Percentiles rank a stretch among this genome's conserved stretches.
These are phyloP conservation scores for Aspergillus piperis DNA, from an alignment of 2,329 filamentous ascomycete species.

Conservation along the genomic window DNA sequence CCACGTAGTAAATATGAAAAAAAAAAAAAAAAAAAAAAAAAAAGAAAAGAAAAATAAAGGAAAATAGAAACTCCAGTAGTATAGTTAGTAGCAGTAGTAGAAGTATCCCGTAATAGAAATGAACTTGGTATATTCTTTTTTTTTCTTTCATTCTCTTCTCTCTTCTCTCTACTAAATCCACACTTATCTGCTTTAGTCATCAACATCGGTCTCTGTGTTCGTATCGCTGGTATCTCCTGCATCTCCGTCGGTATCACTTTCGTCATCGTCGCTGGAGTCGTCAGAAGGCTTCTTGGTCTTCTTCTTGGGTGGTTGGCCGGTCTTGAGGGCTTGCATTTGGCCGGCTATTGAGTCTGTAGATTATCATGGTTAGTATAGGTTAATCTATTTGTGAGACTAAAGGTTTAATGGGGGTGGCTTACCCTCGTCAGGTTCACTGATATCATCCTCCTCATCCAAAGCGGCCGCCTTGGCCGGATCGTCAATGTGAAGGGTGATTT, in stretches of 20 bases:
- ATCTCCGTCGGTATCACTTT: conserved; percentile 66
- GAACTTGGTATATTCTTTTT: background rate
- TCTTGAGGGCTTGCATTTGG: conserved; percentile 86
- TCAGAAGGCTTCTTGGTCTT: conserved; percentile 55
- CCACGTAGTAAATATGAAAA: too few relatives aligned
- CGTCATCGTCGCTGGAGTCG: conserved; percentile 65
- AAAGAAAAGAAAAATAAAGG: too few relatives aligned
- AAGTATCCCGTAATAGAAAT: background rate
- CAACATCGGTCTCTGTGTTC: conserved; percentile 75
- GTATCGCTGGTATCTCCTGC: conserved; percentile 59
- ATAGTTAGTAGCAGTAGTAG: too few relatives aligned
- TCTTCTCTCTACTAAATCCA: background rate
- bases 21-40: too few relatives aligned
- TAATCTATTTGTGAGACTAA: conserved; percentile 9
- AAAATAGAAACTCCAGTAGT: too few relatives aligned
- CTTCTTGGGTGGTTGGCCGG: conserved; percentile 60
- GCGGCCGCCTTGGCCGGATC: conserved; percentile 81
- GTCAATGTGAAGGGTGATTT: conserved; percentile 85
- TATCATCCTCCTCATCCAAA: conserved; percentile 85
- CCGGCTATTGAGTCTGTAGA: conserved; percentile 78
- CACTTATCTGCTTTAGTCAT: conserved; percentile 52
- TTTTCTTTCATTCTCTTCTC: conserved; percentile 7
- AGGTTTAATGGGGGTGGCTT: conserved; percentile 42
- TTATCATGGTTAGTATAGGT: conserved; percentile 15
- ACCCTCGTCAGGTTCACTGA: conserved; percentile 98